Percentiles rank a stretch among this genome's conserved stretches.
phyloP scores from a whole-genome alignment of 805 yeast species.

The Saccharomycopsis guyanensis region DNA sequence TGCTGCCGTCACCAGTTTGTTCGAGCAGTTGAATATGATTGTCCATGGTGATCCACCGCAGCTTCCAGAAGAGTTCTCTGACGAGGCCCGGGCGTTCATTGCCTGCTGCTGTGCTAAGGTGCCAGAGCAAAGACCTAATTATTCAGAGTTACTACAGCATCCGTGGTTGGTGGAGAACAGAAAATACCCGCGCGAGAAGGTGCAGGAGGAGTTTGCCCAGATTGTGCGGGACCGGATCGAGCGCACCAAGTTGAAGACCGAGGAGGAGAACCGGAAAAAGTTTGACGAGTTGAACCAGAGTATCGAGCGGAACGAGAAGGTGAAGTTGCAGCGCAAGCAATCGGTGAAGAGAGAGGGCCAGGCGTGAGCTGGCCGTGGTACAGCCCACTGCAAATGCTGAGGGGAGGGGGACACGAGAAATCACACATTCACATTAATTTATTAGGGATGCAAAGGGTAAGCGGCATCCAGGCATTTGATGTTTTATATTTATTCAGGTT shows the following conservation, averaged over 20 bases:
- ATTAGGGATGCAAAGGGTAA: too few species aligned
- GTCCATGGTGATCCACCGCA: conserved; percentile 94
- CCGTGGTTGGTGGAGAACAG: conserved; percentile 59
- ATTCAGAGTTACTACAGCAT: conserved; percentile 64
- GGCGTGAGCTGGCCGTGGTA: not conserved
- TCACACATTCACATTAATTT: too few species aligned
- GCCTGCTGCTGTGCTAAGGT: conserved; percentile 67
- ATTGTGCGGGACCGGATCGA: conserved; percentile 26
- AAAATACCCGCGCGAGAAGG: conserved; percentile 20
- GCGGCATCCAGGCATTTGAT: too few species aligned
- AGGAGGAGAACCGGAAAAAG: conserved; percentile 1
- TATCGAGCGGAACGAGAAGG: conserved; percentile 2
- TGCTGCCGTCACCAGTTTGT: conserved; percentile 75
- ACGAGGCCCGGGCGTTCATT: conserved; percentile 80
- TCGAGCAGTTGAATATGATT: conserved; percentile 89
- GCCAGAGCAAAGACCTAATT: conserved; percentile 76
- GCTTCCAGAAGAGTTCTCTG: conserved; percentile 56
- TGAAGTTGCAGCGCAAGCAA: not conserved
- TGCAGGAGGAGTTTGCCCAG: conserved; percentile 19
- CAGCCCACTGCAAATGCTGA: too few species aligned
- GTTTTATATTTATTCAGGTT: too few species aligned
- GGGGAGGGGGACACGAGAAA: too few species aligned
- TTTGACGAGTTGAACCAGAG: conserved; percentile 8
- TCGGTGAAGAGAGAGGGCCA: conserved; percentile 1
- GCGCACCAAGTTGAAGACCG: conserved; percentile 1